These are phyloP conservation scores for Rhodocollybia butyracea DNA, from an alignment of 768 basidiomycete genomes.

Conservation along the genomic window DNA sequence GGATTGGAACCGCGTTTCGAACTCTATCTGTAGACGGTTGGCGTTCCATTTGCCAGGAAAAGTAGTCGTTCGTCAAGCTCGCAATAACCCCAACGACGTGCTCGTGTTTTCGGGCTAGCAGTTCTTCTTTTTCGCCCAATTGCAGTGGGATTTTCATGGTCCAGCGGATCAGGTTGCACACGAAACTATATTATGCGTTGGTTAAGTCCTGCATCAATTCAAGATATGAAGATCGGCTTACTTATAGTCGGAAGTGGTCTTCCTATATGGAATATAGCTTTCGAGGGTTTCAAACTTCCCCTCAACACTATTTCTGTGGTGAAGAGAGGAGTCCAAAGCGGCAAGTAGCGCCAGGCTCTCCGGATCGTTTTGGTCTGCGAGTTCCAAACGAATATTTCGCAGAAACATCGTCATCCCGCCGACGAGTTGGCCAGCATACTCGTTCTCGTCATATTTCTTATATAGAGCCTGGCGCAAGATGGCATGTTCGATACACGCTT, in stretches of 20 bases:
- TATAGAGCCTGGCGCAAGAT: slow-evolving; percentile 3
- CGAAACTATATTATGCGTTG: slow-evolving; percentile 8
- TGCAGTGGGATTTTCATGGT: slow-evolving; percentile 15
- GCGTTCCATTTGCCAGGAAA: slow-evolving; percentile 24
- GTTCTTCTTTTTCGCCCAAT: slow-evolving; percentile 11
- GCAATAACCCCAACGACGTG: slow-evolving; percentile 15
- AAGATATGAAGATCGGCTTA: neutral
- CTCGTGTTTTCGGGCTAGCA: slow-evolving; percentile 12
- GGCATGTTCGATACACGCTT: neutral
- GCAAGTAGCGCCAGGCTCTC: neutral
- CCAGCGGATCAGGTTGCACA: slow-evolving; percentile 17
- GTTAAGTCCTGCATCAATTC: neutral
- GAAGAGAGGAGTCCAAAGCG: neutral
- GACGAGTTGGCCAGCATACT: neutral
- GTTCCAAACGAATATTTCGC: neutral
- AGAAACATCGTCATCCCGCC: neutral
- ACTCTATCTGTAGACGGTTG: slow-evolving; percentile 18
- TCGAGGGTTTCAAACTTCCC: neutral
- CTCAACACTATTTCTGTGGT: neutral
- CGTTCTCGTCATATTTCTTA: neutral
- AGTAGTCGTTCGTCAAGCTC: slow-evolving; percentile 23
- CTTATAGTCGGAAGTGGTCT: slow-evolving; percentile 4
- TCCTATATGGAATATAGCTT: slow-evolving; percentile 4
- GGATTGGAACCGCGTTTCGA: slow-evolving; percentile 18
- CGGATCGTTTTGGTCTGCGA: neutral